A percentile compares a stretch with the other conserved stretches of the same genome.
These are phyloP conservation scores for Cytospora leucostoma DNA, from an alignment of 2,329 filamentous ascomycete species.

Conservation along the genomic window DNA sequence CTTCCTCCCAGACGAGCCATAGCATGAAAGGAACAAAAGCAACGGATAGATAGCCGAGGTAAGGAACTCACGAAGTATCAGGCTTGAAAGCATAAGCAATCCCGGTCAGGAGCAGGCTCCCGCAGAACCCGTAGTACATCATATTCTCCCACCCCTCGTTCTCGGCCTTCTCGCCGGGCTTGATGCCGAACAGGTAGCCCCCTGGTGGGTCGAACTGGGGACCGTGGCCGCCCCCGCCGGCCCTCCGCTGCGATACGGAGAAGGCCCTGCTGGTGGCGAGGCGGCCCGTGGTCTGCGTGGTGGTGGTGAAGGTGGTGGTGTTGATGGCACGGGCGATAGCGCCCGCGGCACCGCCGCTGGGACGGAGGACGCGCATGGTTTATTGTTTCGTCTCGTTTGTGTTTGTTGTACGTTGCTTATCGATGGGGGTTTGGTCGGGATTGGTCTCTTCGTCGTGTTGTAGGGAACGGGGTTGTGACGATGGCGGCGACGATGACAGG, in stretches of 20 bases:
- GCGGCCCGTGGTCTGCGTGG: background rate
- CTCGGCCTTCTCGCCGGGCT: constrained; percentile 92
- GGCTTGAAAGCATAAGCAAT: constrained; percentile 95
- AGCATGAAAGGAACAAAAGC: constrained; percentile 25
- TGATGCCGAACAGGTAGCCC: constrained; percentile 92
- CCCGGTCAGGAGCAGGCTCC: constrained; percentile 69
- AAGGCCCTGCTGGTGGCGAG: constrained; percentile 13
- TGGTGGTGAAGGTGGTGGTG: background rate
- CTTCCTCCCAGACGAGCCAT: background rate
- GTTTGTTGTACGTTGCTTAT: background rate
- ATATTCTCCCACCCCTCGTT: constrained; percentile 95
- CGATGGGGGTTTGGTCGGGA: background rate
- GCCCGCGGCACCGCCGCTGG: constrained; percentile 20
- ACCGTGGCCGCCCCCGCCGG: constrained; percentile 54
- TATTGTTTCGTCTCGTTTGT: background rate
- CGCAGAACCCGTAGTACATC: constrained; percentile 83
- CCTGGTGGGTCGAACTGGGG: constrained; percentile 85
- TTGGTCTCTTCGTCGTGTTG: background rate
- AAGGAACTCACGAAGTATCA: constrained; percentile 85
- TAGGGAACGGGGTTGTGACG: too few relatives aligned
- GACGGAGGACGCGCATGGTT: constrained; percentile 23
- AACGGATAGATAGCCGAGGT: background rate
- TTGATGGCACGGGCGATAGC: constrained; percentile 13
- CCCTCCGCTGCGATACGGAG: constrained; percentile 39
- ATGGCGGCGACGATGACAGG: too few relatives aligned